A percentile compares a stretch with the other conserved stretches of the same genome.
These are phyloP conservation scores for Sherardia arvensis DNA, from an alignment of 257 asterid genomes.

Conservation along the genomic window DNA sequence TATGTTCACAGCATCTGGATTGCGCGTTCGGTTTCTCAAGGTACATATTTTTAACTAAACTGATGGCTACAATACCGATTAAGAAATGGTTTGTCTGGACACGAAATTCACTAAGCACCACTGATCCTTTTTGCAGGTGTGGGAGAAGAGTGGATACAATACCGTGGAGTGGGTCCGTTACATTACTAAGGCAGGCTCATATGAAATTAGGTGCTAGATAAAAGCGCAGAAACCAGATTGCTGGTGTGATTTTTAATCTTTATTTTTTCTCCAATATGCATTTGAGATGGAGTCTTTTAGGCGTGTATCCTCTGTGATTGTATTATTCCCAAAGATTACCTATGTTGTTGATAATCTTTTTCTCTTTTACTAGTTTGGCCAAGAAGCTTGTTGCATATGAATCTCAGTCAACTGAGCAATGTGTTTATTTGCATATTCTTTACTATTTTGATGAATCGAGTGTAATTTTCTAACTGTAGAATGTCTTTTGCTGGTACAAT, in stretches of 20 bases:
- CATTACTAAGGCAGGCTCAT: constrained; percentile 96
- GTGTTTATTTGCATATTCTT: neutral
- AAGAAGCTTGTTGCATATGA: neutral
- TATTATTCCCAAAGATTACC: neutral
- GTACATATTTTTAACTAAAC: constrained; percentile 26
- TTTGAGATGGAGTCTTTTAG: neutral
- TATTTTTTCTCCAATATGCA: neutral
- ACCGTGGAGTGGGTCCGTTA: constrained; percentile 99
- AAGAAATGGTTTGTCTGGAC: neutral
- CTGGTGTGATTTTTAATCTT: constrained; percentile 3
- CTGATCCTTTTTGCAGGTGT: constrained; percentile 48
- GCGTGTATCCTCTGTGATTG: neutral
- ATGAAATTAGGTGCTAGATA: constrained; percentile 82
- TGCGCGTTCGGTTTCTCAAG: constrained; percentile 97
- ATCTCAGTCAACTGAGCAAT: neutral
- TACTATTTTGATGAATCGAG: neutral
- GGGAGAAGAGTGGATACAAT: constrained; percentile 99
- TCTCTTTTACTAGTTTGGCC: neutral
- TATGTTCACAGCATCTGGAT: constrained; percentile 96
- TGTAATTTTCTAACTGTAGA: neutral
- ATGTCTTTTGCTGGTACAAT: neutral
- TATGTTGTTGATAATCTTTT: neutral
- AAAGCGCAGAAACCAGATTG: constrained; percentile 1
- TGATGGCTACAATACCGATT: too few relatives aligned
- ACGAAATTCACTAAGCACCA: constrained; percentile 11